Evolutionary conservation across 805 yeast species (phyloP).

Genomic region (Barnettozyma sp.): DNA sequence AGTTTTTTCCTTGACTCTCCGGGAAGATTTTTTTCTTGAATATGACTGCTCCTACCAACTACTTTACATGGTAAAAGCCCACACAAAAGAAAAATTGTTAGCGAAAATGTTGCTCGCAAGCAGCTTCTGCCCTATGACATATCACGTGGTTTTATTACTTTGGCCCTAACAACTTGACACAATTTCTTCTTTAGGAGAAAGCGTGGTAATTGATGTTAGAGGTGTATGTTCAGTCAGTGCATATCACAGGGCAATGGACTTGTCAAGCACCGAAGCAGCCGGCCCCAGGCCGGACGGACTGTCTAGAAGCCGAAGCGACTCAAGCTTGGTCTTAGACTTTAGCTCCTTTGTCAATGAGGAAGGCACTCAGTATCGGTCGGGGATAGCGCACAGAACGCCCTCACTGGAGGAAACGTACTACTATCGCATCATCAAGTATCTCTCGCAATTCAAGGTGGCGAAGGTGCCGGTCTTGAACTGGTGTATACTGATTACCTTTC

Average conservation of each 20-base stretch:
- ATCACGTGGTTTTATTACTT: background rate
- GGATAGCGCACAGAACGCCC: constrained; percentile 4
- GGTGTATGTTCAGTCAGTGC: no score
- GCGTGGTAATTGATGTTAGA: no score
- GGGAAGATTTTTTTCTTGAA: constrained; percentile 9
- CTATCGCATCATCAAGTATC: constrained; percentile 17
- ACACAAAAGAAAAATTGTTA: no score
- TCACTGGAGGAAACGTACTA: constrained; percentile 13
- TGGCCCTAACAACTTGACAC: no score
- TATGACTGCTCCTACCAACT: no score
- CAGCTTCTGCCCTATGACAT: no score
- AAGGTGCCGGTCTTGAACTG: constrained; percentile 54
- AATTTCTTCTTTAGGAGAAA: no score
- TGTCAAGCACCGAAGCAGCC: background rate
- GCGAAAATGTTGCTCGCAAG: no score
- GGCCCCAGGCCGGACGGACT: background rate
- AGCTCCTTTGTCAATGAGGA: constrained; percentile 1
- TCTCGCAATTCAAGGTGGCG: constrained; percentile 29
- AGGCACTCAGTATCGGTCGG: constrained; percentile 5
- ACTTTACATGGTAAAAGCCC: no score
- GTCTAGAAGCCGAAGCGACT: background rate
- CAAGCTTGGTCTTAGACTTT: constrained; percentile 3
- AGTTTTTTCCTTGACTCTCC: constrained; percentile 18
- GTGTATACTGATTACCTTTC: constrained; percentile 42
- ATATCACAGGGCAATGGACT: no score